phyloP scores from a whole-genome alignment of 208 protist genomes.

The Borovskyia barvae region DNA sequence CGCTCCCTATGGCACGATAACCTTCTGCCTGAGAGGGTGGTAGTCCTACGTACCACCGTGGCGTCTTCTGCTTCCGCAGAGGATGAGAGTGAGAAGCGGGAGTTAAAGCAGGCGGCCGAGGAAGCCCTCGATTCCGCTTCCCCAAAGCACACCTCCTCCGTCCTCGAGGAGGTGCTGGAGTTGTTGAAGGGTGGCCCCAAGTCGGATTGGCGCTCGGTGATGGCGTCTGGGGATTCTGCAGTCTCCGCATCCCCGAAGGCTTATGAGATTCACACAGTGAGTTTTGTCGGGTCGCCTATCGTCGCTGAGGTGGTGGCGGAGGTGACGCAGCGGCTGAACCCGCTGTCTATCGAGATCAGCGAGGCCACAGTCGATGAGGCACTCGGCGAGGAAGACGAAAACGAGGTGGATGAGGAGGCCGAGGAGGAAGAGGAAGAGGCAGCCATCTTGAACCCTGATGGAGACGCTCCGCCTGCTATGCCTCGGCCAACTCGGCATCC shows the following conservation, averaged over 20 bases:
- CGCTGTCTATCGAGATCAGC: constrained; percentile 44
- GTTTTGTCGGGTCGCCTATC: constrained; percentile 6
- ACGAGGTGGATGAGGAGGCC: constrained; percentile 42
- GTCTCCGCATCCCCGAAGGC: not conserved
- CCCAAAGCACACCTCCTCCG: not conserved
- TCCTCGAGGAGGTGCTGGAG: constrained; percentile 18
- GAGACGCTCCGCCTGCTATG: not conserved
- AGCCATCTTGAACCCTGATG: constrained; percentile 54
- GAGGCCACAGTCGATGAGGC: constrained; percentile 38
- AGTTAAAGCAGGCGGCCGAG: not conserved
- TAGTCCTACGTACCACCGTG: constrained; percentile 4
- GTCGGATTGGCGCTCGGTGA: constrained; percentile 1
- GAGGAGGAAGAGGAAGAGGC: constrained; percentile 64
- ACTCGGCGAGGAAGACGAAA: constrained; percentile 47
- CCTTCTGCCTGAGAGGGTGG: constrained; percentile 22
- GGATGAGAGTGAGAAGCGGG: not conserved
- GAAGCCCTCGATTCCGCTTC: too few relatives aligned
- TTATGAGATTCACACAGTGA: constrained; percentile 36
- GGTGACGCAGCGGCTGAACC: constrained; percentile 47
- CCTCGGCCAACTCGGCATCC: constrained; percentile 25
- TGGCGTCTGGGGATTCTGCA: not conserved
- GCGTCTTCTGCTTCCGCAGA: not conserved
- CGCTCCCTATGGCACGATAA: constrained; percentile 9
- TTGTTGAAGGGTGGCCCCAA: not conserved
- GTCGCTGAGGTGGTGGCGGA: constrained; percentile 38